Base-by-base conservation (phyloP, 1,284 basidiomycete genomes). In the Sanghuangporus sanghuang region DNA sequence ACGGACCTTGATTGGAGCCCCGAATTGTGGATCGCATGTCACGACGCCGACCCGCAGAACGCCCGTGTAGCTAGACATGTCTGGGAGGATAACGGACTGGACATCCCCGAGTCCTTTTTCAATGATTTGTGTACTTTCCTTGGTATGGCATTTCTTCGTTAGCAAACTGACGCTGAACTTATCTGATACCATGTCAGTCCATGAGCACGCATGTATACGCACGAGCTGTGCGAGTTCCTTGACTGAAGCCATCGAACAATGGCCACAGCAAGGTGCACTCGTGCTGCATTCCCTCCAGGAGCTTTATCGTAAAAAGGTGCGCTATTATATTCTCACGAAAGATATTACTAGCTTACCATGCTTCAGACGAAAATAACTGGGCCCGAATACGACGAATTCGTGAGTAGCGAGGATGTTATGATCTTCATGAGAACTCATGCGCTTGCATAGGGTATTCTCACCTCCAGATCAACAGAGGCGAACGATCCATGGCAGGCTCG, bases 81-180 rank as follows among this genome's bases (percentile, higher is more conserved):
- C 11, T 99, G 96, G 96, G 95, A 97, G 64, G 97, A 99, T 70
- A 99, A 99, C 69, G 96, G 93, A 11, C 76, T 99, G 42, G 95
- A 98, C 71, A 86, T 97, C 6, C 86, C 92, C 0, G 91, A 93
- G 69, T 75, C 74, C 3, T 97, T 89, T 74, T 76, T 93, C 0
- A 73, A 74, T 1, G 78, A 82, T 50, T 77, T 98, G 16, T 73
- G 94, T 9, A 73, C 76, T 0, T 92, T 87, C 71, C 81, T 98
- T 27, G 89, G 92, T 92, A 71, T 66, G 81, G 12, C 4, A 9
- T 57, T 65, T 42, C 39, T 16, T 57, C 9, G 21, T 23, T n/a
- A 16, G 2, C 11, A n/a, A 32, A 32, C 46, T 57, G 5, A 52
- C 6, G 14, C 56, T 32, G 42, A 35, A 21, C 11, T 14, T 59